These are phyloP conservation scores for Metschnikowia cubensis DNA, from an alignment of 805 yeast species.

Conservation along the genomic window DNA sequence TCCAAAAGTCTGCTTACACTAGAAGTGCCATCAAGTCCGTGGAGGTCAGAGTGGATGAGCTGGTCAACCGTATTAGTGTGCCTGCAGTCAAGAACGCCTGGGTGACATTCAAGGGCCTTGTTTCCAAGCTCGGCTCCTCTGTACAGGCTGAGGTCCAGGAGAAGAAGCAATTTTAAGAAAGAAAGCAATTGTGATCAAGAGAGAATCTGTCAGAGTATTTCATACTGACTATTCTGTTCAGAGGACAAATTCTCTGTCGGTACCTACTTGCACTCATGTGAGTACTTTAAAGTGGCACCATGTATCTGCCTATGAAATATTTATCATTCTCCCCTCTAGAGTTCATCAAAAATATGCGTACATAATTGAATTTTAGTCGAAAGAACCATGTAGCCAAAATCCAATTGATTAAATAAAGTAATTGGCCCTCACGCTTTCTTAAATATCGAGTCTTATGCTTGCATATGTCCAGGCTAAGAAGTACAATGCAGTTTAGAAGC, in stretches of 20 bases:
- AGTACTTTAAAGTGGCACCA: not conserved
- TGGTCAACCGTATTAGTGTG: constrained; percentile 23
- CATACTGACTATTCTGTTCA: too few relatives aligned
- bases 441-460: too few relatives aligned
- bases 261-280: not conserved
- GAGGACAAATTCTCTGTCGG: not conserved
- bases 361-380: not conserved
- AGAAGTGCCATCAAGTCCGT: constrained; percentile 62
- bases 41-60: constrained; percentile 50
- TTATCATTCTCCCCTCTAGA: not conserved
- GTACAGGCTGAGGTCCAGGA: constrained; percentile 37
- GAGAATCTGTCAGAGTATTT: too few relatives aligned
- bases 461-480: too few relatives aligned
- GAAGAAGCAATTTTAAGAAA: constrained; percentile 16
- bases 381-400: too few relatives aligned
- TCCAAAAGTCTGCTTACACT: constrained; percentile 69
- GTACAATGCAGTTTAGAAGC: too few relatives aligned
- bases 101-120: constrained; percentile 30
- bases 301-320: not conserved
- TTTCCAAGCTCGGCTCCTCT: constrained; percentile 26
- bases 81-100: constrained; percentile 37
- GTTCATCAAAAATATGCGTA: too few relatives aligned
- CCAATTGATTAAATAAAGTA: too few relatives aligned
- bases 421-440: too few relatives aligned
- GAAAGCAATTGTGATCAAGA: too few relatives aligned